Evolutionary conservation across 345 rosid species (phyloP).

Genomic region (Microcos paniculata): DNA sequence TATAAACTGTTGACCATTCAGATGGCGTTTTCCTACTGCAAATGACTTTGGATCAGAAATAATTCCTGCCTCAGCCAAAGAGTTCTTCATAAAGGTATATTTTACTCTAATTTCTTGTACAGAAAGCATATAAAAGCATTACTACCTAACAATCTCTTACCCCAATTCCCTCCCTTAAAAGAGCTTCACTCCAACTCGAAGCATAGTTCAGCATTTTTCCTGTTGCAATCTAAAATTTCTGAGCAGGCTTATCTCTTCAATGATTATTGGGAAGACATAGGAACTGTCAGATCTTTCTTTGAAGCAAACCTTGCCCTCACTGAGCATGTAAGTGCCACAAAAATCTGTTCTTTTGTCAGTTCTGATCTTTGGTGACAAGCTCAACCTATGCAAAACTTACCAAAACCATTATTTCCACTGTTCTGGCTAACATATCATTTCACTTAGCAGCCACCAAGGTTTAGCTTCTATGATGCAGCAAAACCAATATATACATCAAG

Average conservation of each 20-base stretch:
- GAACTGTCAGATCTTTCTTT: slow-evolving; percentile 95
- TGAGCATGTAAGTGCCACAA: slow-evolving; percentile 62
- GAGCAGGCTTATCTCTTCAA: slow-evolving; percentile 90
- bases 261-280: slow-evolving; percentile 98
- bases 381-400: not conserved
- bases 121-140: not conserved
- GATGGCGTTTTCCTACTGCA: slow-evolving; percentile 99
- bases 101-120: slow-evolving; percentile 7
- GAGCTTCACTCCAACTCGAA: not conserved
- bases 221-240: slow-evolving; percentile 17
- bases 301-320: slow-evolving; percentile 94
- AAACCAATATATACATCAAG: slow-evolving; percentile 89
- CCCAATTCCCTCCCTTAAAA: not conserved
- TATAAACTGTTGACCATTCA: slow-evolving; percentile 25
- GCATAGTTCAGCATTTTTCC: not conserved
- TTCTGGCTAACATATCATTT: slow-evolving; percentile 20
- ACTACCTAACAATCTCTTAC: not conserved
- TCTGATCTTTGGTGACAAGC: not conserved
- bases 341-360: not conserved
- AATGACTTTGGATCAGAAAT: slow-evolving; percentile 95
- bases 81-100: slow-evolving; percentile 61
- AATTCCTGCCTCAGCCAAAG: slow-evolving; percentile 89
- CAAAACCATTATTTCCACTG: not conserved
- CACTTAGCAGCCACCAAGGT: slow-evolving; percentile 69
- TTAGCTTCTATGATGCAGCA: slow-evolving; percentile 91